Evolutionary conservation across 2,329 filamentous ascomycete species (phyloP).

Genomic region (Diaporthe sp.): DNA sequence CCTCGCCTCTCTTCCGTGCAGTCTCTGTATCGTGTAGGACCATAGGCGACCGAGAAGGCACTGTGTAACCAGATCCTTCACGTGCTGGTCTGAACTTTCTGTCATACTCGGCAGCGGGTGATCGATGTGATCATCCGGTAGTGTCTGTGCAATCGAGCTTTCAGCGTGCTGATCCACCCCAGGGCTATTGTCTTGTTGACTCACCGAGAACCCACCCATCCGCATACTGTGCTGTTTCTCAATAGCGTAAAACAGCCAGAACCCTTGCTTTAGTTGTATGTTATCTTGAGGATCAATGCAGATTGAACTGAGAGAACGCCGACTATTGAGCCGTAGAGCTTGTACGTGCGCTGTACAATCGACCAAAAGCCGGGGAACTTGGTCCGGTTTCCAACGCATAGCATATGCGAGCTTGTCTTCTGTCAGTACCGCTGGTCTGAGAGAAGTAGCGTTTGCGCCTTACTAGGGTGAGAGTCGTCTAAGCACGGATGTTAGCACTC

Average conservation of each 20-base stretch:
- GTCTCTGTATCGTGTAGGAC: neutral
- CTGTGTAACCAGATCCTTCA: neutral
- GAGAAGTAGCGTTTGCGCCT: neutral
- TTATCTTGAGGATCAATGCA: neutral
- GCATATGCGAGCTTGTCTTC: conserved; percentile 1
- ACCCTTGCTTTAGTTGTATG: neutral
- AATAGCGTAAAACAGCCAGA: neutral
- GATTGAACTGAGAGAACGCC: conserved; percentile 5
- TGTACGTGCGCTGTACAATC: neutral
- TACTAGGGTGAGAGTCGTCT: neutral
- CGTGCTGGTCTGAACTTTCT: neutral
- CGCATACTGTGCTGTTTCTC: neutral
- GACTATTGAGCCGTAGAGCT: neutral
- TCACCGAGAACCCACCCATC: neutral
- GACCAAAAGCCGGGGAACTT: neutral
- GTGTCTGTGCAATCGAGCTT: neutral
- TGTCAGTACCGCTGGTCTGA: neutral
- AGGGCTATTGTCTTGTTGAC: neutral
- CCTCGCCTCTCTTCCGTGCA: neutral
- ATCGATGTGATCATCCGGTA: neutral
- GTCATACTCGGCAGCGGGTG: neutral
- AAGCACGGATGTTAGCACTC: neutral
- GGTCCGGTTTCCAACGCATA: neutral
- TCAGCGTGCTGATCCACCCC: neutral
- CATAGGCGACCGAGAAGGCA: conserved; percentile 2